Base-by-base conservation (phyloP, 768 basidiomycete species). In the Termitomyces sp. region DNA sequence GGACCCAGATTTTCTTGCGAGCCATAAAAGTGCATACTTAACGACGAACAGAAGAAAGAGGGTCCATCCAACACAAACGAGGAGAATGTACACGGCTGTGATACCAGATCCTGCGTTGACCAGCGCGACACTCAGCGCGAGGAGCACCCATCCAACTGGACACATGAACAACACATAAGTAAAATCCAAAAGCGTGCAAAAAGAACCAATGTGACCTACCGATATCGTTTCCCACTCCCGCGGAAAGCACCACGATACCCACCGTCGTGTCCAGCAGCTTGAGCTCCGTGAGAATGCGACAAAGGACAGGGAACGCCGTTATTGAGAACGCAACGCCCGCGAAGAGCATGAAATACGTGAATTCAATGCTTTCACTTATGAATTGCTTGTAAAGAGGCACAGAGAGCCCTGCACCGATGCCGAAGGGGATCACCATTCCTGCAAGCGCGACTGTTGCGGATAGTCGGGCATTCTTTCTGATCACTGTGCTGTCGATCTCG, bases 331-430 rank as follows among this genome's bases (percentile, higher is more conserved):
- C 93, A 21, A 95, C 92, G 14, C 92, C 93, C 10, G 90, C 85
- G 70, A 98, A 98, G 37, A 99, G 83, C 81, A 97, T 85, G 70
- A 98, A 98, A 67, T 96, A 78, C 0, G 90, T 87, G 68, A 93
- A 96, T 51, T 84, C 77, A 47, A 87, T 77, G 45, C 70, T 74
- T 1, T 72, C 68, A 64, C 87, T 79, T 60, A 92, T 80, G 70
- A 95, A 98, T 56, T 83, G 64, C 11, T 73, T 69, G 73, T 93
- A 98, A 7, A 97, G 65, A 0, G 89, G 84, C 10, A 74, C 80
- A 30, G 79, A 62, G 10, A 82, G 66, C 0, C 77, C 87, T 0
- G 87, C 80, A 0, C 96, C 96, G 2, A 98, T 71, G 0, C 82
- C 92, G 61, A 99, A 98, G 0, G 96, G 96, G 2, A 99, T 64